A percentile compares a stretch with the other conserved stretches of the same genome.
Conservation (phyloP, 306 rosid genomes). For the Cucurbita argyrosperma region DNA sequence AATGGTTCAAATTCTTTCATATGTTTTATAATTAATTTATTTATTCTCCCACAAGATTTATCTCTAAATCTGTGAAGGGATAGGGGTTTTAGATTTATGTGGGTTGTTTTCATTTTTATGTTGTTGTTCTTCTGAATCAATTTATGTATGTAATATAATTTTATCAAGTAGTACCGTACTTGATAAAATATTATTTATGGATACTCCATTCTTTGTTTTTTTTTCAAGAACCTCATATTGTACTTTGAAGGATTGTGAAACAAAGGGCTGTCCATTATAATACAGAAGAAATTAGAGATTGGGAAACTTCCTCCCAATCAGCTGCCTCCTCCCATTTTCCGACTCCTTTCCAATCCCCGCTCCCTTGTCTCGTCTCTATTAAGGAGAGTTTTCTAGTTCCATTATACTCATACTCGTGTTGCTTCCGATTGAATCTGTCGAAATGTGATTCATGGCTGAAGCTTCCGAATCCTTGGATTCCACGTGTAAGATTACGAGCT, state of each 20-base stretch:
- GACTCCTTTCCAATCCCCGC: constrained; percentile 5
- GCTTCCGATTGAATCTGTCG: constrained; percentile 11
- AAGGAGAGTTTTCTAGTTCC: background rate
- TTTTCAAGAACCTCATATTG: background rate
- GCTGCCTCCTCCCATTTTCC: background rate
- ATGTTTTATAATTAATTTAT: no score
- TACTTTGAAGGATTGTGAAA: no score
- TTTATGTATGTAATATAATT: background rate
- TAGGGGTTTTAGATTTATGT: background rate
- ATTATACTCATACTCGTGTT: constrained; percentile 17
- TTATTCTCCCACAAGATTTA: background rate
- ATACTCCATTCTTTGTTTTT: background rate
- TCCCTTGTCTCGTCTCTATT: no score
- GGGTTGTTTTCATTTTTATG: background rate
- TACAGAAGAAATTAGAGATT: constrained; percentile 25
- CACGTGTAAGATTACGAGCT: constrained; percentile 33
- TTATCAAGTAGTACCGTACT: constrained; percentile 1
- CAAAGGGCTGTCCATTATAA: background rate
- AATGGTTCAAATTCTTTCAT: constrained; percentile 16
- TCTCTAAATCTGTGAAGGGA: background rate
- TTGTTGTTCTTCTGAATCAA: no score
- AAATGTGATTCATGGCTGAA: constrained; percentile 13
- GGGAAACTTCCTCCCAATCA: background rate
- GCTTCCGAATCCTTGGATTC: constrained; percentile 70
- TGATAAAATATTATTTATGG: background rate